Base-by-base conservation (phyloP, 495 filamentous ascomycete species). In the Cudoniella acicularis region DNA sequence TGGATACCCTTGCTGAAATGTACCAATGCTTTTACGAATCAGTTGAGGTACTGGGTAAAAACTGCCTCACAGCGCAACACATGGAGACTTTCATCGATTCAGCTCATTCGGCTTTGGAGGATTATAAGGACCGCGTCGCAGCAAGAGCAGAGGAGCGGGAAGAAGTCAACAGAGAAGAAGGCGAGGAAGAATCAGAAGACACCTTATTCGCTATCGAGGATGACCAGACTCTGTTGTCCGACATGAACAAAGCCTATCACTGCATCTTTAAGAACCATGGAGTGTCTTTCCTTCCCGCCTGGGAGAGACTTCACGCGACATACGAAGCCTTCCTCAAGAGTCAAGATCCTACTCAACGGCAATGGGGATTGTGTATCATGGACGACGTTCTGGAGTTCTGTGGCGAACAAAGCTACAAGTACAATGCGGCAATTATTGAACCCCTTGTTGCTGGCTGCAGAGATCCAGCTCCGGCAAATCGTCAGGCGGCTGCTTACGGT, bases 191-290 rank as follows among this genome's bases (percentile, higher is more conserved):
- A 54, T 79, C 79, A 2, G 89, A 92, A 63, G 90, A 92, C 25
- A 83, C 86, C 49, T 72, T 93, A 3, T 88, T 94, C 65, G 95
- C 95, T 4, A 89, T 99, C 30, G 95, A 99, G 72, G 95, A 99
- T 64, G 95, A 99, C 69, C 94, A 98, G 71, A 92, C 90, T 23
- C 77, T 99, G 20, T 84, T 99, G 49, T 96, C 92, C 9, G 95
- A 99, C 68, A 99, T 99, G 95, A 99, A 98, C 85, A 99, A 99
- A 77, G 91, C 95, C 0, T 99, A 96, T 83, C 95, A 99, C 72
- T 94, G 90, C 46, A 91, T 99, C 65, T 98, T 98, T 79, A 97
- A 97, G 79, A 90, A 96, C 78, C 90, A 95, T 67, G 88, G 90
- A 56, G 79, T 82, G 17, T 70, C 78, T 24, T 99, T 98, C 82